phyloP scores from a whole-genome alignment of 768 basidiomycete genomes.

The Leccinum pellstonianum region DNA sequence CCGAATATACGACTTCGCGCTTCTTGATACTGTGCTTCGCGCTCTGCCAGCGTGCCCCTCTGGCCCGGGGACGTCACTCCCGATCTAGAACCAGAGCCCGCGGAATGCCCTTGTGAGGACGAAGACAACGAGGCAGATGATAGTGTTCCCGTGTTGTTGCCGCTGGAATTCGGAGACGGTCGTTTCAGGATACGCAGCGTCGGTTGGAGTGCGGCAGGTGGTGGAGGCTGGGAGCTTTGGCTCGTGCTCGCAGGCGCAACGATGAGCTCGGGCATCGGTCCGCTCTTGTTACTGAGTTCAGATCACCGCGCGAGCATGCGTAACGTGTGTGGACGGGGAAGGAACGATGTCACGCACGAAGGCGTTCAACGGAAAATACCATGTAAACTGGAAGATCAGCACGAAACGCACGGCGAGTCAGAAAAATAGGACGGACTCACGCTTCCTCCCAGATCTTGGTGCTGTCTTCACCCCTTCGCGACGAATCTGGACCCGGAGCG shows the following conservation, averaged over 20 bases:
- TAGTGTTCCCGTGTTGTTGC: not conserved
- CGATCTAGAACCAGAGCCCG: not conserved
- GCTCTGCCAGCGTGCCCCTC: conserved; percentile 48
- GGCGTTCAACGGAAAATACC: not conserved
- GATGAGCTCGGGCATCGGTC: conserved; percentile 68
- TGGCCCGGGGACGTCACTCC: conserved; percentile 20
- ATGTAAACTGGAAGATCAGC: conserved; percentile 15
- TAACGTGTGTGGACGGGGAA: not conserved
- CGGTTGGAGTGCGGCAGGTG: conserved; percentile 58
- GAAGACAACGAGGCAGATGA: conserved; percentile 13
- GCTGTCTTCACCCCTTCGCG: conserved; percentile 29
- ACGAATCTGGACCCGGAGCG: not conserved
- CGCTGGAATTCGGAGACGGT: conserved; percentile 36
- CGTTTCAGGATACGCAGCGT: conserved; percentile 74
- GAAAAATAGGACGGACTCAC: conserved; percentile 42
- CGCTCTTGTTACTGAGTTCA: conserved; percentile 51
- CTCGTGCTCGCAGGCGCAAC: conserved; percentile 41
- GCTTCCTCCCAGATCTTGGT: conserved; percentile 68
- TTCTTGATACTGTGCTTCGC: conserved; percentile 72
- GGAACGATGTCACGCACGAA: not conserved
- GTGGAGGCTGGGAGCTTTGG: conserved; percentile 45
- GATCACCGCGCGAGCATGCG: not conserved
- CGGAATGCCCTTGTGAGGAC: conserved; percentile 13
- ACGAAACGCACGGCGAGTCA: conserved; percentile 2
- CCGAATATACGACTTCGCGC: conserved; percentile 77